A percentile compares a stretch with the other conserved stretches of the same genome.
Evolutionary conservation across 2,329 filamentous ascomycete species (phyloP).

Genomic region (Aspergillus aculeatinus): DNA sequence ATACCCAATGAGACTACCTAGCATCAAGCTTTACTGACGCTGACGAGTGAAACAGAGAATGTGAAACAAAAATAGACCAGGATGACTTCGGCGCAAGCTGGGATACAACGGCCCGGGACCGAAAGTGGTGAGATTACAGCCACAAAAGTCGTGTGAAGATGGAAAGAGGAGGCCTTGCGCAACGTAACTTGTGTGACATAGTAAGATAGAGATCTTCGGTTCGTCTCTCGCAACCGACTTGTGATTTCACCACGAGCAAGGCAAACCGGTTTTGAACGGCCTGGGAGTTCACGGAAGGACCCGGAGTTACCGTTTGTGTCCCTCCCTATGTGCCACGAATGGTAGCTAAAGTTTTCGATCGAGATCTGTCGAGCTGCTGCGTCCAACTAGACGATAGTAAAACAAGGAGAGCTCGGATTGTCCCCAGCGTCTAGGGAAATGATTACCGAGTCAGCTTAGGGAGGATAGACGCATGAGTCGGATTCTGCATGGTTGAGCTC

Average conservation of each 20-base stretch:
- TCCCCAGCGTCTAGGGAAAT: conserved; percentile 10
- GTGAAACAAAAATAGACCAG: conserved; percentile 15
- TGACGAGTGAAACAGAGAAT: conserved; percentile 10
- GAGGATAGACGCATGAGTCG: background rate
- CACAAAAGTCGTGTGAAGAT: background rate
- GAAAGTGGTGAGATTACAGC: conserved; percentile 5
- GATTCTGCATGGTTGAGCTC: conserved; percentile 11
- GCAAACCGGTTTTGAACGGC: conserved; percentile 1
- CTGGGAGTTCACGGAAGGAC: conserved; percentile 2
- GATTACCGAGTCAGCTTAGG: conserved; percentile 11
- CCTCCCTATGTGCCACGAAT: background rate
- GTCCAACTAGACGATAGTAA: background rate
- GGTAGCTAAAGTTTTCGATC: background rate
- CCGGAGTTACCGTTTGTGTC: background rate
- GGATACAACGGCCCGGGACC: conserved; percentile 9
- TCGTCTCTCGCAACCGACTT: conserved; percentile 11
- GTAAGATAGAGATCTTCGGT: conserved; percentile 22
- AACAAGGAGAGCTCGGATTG: background rate
- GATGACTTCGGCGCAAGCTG: conserved; percentile 7
- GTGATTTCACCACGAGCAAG: conserved; percentile 5
- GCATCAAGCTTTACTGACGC: background rate
- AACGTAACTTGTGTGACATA: conserved; percentile 9
- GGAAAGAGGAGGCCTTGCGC: conserved; percentile 4
- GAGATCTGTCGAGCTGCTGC: background rate
- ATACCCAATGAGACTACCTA: conserved; percentile 9